Percentiles rank a stretch among this genome's conserved stretches.
phyloP scores from a whole-genome alignment of 2,329 filamentous ascomycete genomes.

The Cordyceps javanica region DNA sequence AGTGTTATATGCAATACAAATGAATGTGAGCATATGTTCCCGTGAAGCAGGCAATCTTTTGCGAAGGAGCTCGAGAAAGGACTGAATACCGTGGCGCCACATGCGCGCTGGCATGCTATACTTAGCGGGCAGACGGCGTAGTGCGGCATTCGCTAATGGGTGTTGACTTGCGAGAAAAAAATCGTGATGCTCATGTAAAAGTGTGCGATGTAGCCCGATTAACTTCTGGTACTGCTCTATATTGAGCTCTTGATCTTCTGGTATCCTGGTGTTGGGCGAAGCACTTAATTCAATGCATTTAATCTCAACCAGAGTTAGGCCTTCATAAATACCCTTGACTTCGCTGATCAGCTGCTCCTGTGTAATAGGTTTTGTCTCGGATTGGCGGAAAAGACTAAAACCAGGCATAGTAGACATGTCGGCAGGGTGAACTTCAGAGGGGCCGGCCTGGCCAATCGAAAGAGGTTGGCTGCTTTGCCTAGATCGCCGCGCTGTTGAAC shows the following conservation, averaged over 20 bases:
- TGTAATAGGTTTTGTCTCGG: slow-evolving; percentile 62
- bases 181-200: slow-evolving; percentile 78
- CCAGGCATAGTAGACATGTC: neutral
- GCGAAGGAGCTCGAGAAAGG: slow-evolving; percentile 70
- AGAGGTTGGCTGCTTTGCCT: neutral
- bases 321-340: slow-evolving; percentile 77
- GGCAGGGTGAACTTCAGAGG: neutral
- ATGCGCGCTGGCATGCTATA: slow-evolving; percentile 90
- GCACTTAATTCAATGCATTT: slow-evolving; percentile 82
- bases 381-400: slow-evolving; percentile 33
- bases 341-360: slow-evolving; percentile 75
- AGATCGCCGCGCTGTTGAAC: neutral
- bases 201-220: slow-evolving; percentile 72
- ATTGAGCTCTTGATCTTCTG: slow-evolving; percentile 39
- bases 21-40: slow-evolving; percentile 87
- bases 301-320: slow-evolving; percentile 77
- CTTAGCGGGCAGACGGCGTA: slow-evolving; percentile 66
- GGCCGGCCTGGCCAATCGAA: neutral
- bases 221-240: slow-evolving; percentile 73
- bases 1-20: slow-evolving; percentile 85
- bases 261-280: slow-evolving; percentile 43
- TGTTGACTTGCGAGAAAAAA: slow-evolving; percentile 86
- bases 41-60: slow-evolving; percentile 68
- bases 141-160: slow-evolving; percentile 62
- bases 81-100: slow-evolving; percentile 91